Conservation (phyloP, 108 stramenopile genomes). For the Cyclotella kingstonii region DNA sequence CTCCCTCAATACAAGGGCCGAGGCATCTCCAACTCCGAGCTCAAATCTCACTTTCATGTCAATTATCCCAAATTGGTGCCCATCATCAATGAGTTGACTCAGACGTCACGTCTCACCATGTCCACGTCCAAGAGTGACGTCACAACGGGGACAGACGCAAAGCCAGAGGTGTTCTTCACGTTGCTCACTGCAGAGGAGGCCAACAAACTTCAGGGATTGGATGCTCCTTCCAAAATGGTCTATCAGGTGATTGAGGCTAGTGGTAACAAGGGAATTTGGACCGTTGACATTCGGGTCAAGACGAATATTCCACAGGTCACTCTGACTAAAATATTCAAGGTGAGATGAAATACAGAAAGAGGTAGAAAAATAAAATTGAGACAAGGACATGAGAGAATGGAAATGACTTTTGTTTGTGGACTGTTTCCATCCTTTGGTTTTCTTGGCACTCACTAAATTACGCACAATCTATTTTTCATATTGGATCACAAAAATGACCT, state of each 20-base stretch:
- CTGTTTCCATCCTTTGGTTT: not conserved
- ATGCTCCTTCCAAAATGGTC: constrained; percentile 78
- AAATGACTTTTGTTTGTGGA: not conserved
- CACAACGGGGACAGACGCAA: constrained; percentile 22
- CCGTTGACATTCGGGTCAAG: constrained; percentile 88
- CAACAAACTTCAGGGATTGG: constrained; percentile 74
- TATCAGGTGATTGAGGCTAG: constrained; percentile 92
- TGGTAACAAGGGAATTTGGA: constrained; percentile 97
- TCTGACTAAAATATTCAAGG: constrained; percentile 93
- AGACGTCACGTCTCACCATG: constrained; percentile 68
- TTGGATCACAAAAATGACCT: not conserved
- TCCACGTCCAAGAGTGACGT: constrained; percentile 53
- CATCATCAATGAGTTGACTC: constrained; percentile 76
- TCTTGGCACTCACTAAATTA: not conserved
- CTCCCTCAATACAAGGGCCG: constrained; percentile 43
- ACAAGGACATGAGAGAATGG: not conserved
- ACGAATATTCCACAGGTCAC: constrained; percentile 90
- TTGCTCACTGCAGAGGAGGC: constrained; percentile 66
- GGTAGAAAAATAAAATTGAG: not conserved
- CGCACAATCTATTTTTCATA: not conserved
- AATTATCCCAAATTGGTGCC: constrained; percentile 56
- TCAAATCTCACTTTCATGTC: constrained; percentile 60
- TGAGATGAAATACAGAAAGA: not conserved
- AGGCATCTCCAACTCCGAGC: constrained; percentile 64
- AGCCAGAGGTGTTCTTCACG: constrained; percentile 74